Evolutionary conservation across 176 grass and related monocot genomes (phyloP), one percentile per base, ranked within the genome.

Genomic region (Aegilops bicornis): DNA sequence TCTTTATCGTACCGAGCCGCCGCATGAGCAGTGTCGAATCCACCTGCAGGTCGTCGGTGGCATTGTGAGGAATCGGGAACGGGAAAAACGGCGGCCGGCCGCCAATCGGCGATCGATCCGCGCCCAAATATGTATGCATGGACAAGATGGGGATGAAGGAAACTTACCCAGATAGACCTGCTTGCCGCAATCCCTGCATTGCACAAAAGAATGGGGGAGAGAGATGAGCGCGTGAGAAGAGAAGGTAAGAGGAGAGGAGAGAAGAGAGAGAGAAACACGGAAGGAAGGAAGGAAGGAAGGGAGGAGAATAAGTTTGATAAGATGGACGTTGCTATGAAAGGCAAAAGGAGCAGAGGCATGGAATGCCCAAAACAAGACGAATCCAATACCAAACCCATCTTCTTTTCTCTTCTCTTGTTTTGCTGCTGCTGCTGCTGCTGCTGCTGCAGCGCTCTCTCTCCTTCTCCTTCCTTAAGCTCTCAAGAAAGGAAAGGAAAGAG

Each of bases 161-260:
- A 83, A 69, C 79, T 94, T 98, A 98, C 96, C 96, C 87, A 98
- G 78, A 96, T 98, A 98, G 76, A 98, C 96, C 86, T 98, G 96
- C 92, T 98, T 98, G 86, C 96, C 96, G 59, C 96, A 98, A 92
- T 98, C 96, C 96, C 96, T 98, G 93, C 90, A 92, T 88, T 91
- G 86, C 85, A 56, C 85, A 88, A 79, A 60, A 83, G 88, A 70
- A 90, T 79, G 71, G 58, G 65, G 32, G n/a, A 59, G 7, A 47
- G 36, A 37, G 36, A 37, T 8, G 32, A 33, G 32, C 32, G n/a
- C n/a, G 25, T 4, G 81, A 56, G 33, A 85, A 52, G 78, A 43
- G 68, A 77, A 40, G 37, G 9, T 9, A 9, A 40, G 66, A 72
- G 42, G 24, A 20, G 7, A 8, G 59, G 2, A 40, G 66, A 72